These are phyloP conservation scores for Hypoxylon sp. DNA, from an alignment of 2,329 filamentous ascomycete species.

Conservation along the genomic window DNA sequence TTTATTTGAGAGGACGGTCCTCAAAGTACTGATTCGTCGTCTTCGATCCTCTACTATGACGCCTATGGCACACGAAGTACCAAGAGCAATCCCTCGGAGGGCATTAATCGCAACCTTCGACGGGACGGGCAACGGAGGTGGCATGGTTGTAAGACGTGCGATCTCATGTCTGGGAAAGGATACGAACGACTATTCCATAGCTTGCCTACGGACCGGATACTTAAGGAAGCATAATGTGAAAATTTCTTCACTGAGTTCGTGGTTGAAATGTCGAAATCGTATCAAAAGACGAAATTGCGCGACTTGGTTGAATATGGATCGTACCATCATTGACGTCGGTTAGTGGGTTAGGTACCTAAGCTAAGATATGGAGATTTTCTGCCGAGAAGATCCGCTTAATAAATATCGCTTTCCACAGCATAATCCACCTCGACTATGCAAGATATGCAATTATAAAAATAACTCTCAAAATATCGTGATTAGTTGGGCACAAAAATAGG, in stretches of 20 bases:
- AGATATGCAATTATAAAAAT: neutral
- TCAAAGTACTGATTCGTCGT: conserved; percentile 65
- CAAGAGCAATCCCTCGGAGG: conserved; percentile 67
- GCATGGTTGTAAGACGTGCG: conserved; percentile 54
- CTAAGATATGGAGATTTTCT: conserved; percentile 8
- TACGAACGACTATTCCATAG: conserved; percentile 19
- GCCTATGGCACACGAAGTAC: conserved; percentile 69
- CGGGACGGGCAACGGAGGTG: conserved; percentile 62
- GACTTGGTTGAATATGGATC: conserved; percentile 11
- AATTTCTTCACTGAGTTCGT: neutral
- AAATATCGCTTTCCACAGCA: neutral
- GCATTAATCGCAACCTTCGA: conserved; percentile 69
- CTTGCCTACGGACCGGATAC: conserved; percentile 16
- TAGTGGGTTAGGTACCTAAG: too few relatives aligned
- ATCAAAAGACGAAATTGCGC: neutral
- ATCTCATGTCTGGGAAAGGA: conserved; percentile 38
- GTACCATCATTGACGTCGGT: conserved; percentile 13
- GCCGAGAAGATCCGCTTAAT: neutral
- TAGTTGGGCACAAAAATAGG: neutral
- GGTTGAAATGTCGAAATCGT: conserved; percentile 4
- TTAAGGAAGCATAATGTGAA: neutral
- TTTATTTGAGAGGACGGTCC: conserved; percentile 65
- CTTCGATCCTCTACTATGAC: conserved; percentile 69
- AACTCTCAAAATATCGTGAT: too few relatives aligned
- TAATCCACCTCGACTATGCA: neutral